phyloP scores from a whole-genome alignment of 2,329 filamentous ascomycete genomes.

The Coniochaeta prunicola region DNA sequence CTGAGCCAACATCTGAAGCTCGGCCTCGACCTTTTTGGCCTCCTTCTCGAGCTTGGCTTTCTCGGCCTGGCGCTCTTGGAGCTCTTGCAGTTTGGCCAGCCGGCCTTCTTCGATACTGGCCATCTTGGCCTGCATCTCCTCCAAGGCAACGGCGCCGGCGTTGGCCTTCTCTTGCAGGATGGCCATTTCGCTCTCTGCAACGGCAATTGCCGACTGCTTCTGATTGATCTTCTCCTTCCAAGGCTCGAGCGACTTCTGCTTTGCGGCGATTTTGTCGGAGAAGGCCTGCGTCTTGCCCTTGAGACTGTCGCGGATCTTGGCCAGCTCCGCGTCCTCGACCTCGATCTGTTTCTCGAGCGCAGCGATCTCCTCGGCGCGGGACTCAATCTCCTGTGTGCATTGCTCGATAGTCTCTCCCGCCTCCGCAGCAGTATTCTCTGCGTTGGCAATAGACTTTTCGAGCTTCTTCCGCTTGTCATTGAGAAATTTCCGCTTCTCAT shows the following conservation, averaged over 20 bases:
- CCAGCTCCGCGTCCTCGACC: conserved; percentile 73
- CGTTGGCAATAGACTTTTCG: conserved; percentile 76
- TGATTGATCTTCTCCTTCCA: conserved; percentile 98
- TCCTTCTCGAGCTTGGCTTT: conserved; percentile 69
- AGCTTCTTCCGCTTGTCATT: conserved; percentile 88
- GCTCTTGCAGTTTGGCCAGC: conserved; percentile 61
- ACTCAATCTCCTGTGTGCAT: conserved; percentile 70
- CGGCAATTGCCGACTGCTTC: conserved; percentile 87
- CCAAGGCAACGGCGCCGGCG: conserved; percentile 73
- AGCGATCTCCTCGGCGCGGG: conserved; percentile 65
- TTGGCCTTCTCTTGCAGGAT: conserved; percentile 88
- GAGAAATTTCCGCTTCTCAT: conserved; percentile 95
- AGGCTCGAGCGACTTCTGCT: conserved; percentile 90
- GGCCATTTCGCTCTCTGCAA: conserved; percentile 88
- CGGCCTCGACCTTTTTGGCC: conserved; percentile 60
- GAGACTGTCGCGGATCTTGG: conserved; percentile 74
- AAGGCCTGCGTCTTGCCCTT: conserved; percentile 95
- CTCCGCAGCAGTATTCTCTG: conserved; percentile 66
- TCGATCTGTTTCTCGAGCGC: conserved; percentile 70
- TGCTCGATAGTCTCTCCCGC: conserved; percentile 72
- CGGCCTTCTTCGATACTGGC: conserved; percentile 64
- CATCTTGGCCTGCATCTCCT: conserved; percentile 79
- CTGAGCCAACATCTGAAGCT: conserved; percentile 63
- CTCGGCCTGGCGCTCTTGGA: conserved; percentile 68
- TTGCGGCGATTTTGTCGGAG: conserved; percentile 83